phyloP scores from a whole-genome alignment of 1,139 yeast genomes.

The Suhomyces chickasaworum region DNA sequence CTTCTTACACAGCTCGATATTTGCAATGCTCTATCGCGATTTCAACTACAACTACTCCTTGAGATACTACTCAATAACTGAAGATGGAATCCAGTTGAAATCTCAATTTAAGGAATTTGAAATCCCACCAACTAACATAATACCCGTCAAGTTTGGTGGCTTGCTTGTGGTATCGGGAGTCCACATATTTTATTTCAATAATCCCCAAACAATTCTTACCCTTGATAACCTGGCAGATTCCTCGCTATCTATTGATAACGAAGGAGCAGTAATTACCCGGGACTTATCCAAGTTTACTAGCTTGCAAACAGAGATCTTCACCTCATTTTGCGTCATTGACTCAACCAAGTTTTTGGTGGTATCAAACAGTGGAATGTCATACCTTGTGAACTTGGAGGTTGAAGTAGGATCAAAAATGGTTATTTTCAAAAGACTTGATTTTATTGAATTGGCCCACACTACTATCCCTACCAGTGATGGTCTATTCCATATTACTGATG shows the following conservation, averaged over 20 bases:
- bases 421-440: conserved; percentile 25
- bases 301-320: conserved; percentile 12
- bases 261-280: conserved; percentile 17
- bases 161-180: conserved; percentile 32
- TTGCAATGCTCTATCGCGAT: conserved; percentile 42
- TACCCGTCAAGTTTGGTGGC: conserved; percentile 33
- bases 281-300: conserved; percentile 13
- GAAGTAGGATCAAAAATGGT: conserved; percentile 3
- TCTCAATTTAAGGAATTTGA: conserved; percentile 39
- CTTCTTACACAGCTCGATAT: conserved; percentile 10
- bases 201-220: conserved; percentile 18
- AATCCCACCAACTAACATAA: conserved; percentile 34
- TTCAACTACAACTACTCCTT: conserved; percentile 36
- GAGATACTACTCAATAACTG: conserved; percentile 30
- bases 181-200: conserved; percentile 37
- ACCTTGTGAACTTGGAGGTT: conserved; percentile 28
- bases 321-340: conserved; percentile 27
- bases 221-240: conserved; percentile 14
- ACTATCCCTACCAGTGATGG: conserved; percentile 28
- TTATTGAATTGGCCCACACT: conserved; percentile 34
- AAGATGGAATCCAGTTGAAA: conserved; percentile 4
- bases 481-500: conserved; percentile 33
- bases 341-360: conserved; percentile 30
- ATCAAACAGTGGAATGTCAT: conserved; percentile 36
- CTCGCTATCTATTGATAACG: conserved; percentile 14